Evolutionary conservation across 805 yeast species (phyloP).

Genomic region (Babjeviella inositovora): DNA sequence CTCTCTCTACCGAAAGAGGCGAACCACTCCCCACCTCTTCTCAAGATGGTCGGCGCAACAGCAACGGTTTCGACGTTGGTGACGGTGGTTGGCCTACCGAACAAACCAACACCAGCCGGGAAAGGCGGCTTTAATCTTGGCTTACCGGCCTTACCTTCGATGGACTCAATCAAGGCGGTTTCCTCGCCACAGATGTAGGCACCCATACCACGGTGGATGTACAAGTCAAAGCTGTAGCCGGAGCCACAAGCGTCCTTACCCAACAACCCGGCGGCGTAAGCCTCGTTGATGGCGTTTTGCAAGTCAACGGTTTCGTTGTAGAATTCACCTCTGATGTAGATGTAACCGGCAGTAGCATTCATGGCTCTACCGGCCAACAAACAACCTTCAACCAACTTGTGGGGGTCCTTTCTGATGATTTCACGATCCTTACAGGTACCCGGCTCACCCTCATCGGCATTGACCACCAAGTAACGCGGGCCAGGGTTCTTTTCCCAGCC

Average conservation of each 20-base stretch:
- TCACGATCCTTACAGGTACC: constrained; percentile 91
- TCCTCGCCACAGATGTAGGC: constrained; percentile 91
- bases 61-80: constrained; percentile 87
- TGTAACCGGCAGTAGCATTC: constrained; percentile 89
- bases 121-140: constrained; percentile 91
- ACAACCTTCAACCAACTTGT: constrained; percentile 86
- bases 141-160: constrained; percentile 89
- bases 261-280: constrained; percentile 63
- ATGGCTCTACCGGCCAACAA: constrained; percentile 78
- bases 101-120: constrained; percentile 88
- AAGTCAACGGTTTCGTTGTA: constrained; percentile 63
- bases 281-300: constrained; percentile 78
- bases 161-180: constrained; percentile 75
- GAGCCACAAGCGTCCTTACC: constrained; percentile 83
- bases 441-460: constrained; percentile 93
- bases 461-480: constrained; percentile 79
- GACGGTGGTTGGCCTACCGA: constrained; percentile 84
- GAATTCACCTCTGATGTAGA: constrained; percentile 83
- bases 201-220: constrained; percentile 85
- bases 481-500: constrained; percentile 87
- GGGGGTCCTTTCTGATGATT: constrained; percentile 83
- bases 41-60: constrained; percentile 77
- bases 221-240: constrained; percentile 73
- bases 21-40: constrained; percentile 87
- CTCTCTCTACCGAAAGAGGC: constrained; percentile 73